Evolutionary conservation across 75 land plant genomes (phyloP).

Genomic region (Sequoia sempervirens): DNA sequence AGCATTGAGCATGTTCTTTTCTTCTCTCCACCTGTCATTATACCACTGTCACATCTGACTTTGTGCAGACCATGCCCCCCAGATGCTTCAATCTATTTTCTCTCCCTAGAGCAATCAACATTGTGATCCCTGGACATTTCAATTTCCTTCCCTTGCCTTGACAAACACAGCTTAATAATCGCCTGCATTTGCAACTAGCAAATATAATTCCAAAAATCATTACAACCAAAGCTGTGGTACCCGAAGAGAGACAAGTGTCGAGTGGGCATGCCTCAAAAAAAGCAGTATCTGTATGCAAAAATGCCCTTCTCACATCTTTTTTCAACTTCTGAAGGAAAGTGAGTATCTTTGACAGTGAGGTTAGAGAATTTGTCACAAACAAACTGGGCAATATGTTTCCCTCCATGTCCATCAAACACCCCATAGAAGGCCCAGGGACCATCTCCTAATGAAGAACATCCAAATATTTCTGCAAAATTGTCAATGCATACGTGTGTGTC

Average conservation of each 20-base stretch:
- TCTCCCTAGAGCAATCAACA: constrained; percentile 42
- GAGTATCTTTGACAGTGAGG: constrained; percentile 61
- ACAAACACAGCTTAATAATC: constrained; percentile 68
- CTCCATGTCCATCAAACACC: constrained; percentile 87
- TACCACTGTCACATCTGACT: no score
- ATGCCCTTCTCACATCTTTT: constrained; percentile 64
- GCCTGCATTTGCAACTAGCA: constrained; percentile 71
- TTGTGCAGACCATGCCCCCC: no score
- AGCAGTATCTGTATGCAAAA: constrained; percentile 52
- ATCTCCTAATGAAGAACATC: no score
- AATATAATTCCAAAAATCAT: constrained; percentile 66
- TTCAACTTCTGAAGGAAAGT: constrained; percentile 63
- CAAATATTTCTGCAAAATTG: no score
- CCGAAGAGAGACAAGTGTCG: constrained; percentile 53
- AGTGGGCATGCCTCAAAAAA: constrained; percentile 43
- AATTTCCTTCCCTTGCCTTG: constrained; percentile 39
- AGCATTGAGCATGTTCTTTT: no score
- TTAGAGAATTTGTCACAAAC: constrained; percentile 64
- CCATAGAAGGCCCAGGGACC: no score
- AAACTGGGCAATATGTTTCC: constrained; percentile 69
- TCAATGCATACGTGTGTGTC: no score
- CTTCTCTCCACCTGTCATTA: no score
- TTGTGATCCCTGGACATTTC: constrained; percentile 71
- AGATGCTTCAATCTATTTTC: constrained; percentile 42
- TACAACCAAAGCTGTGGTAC: constrained; percentile 72